Conservation (phyloP, 371 early-diverging fungal species). For the Mortierella sp. region DNA sequence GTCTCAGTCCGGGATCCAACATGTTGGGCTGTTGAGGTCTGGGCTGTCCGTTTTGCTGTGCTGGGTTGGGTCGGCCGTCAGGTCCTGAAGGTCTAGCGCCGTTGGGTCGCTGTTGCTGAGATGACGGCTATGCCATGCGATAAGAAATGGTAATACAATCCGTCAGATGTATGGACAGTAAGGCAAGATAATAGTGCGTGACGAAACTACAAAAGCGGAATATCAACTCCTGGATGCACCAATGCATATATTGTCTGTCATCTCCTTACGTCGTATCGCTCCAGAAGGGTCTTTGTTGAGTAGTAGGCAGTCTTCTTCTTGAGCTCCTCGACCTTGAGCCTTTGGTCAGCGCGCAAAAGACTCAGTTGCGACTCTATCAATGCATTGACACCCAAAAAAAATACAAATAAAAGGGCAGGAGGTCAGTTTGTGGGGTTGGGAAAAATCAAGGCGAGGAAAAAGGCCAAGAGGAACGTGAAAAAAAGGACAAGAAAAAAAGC, state of each 20-base stretch:
- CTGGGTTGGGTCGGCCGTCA: conserved; percentile 26
- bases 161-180: background rate
- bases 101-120: conserved; percentile 32
- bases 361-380: conserved; percentile 35
- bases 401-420: background rate
- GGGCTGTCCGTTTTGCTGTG: conserved; percentile 44
- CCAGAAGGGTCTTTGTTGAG: conserved; percentile 89
- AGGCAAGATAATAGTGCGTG: background rate
- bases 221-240: background rate
- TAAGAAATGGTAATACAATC: background rate
- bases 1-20: conserved; percentile 55
- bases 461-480: conserved; percentile 17
- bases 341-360: conserved; percentile 56
- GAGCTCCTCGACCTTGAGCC: conserved; percentile 70
- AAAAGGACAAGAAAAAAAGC: background rate
- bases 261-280: conserved; percentile 80
- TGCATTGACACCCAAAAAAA: background rate
- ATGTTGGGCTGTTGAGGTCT: conserved; percentile 32
- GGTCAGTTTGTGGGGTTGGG: background rate
- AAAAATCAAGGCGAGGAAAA: background rate
- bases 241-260: background rate
- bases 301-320: conserved; percentile 81
- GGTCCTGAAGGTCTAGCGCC: conserved; percentile 27
- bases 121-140: conserved; percentile 21
- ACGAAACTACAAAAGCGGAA: background rate